Conservation (phyloP, 257 asterid genomes). For the Solanum ossicruentum region DNA sequence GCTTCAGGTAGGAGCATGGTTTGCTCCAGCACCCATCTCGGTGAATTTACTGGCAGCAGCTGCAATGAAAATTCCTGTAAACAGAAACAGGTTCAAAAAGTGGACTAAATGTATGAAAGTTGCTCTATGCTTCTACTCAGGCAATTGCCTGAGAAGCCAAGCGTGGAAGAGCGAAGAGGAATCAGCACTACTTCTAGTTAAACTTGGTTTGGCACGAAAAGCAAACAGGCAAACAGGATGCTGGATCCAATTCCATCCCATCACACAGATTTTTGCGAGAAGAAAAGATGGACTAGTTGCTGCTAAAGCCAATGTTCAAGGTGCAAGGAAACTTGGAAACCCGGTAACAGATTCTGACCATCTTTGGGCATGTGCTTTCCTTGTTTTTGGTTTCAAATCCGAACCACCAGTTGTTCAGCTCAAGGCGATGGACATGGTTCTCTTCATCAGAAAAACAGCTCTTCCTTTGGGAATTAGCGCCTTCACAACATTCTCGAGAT, state of each 20-base stretch:
- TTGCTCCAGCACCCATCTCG: conserved; percentile 65
- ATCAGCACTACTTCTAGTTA: conserved; percentile 47
- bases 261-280: conserved; percentile 42
- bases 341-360: conserved; percentile 37
- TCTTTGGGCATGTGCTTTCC: conserved; percentile 75
- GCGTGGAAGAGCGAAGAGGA: conserved; percentile 69
- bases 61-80: conserved; percentile 38
- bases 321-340: conserved; percentile 40
- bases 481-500: conserved; percentile 56
- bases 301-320: conserved; percentile 55
- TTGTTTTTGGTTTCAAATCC: conserved; percentile 68
- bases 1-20: conserved; percentile 78
- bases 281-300: conserved; percentile 31
- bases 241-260: conserved; percentile 77
- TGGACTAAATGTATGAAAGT: conserved; percentile 45
- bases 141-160: conserved; percentile 29
- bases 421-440: conserved; percentile 57
- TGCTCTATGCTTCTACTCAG: conserved; percentile 31
- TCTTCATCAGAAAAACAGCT: conserved; percentile 50
- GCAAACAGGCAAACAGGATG: conserved; percentile 47
- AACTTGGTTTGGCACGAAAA: conserved; percentile 55
- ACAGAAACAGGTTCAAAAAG: conserved; percentile 26
- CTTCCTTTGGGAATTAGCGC: conserved; percentile 59
- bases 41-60: conserved; percentile 51
- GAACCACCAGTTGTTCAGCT: conserved; percentile 74